Evolutionary conservation across 768 basidiomycete species (phyloP), one percentile per base, ranked within the genome.

Genomic region (Mycena galericulata): DNA sequence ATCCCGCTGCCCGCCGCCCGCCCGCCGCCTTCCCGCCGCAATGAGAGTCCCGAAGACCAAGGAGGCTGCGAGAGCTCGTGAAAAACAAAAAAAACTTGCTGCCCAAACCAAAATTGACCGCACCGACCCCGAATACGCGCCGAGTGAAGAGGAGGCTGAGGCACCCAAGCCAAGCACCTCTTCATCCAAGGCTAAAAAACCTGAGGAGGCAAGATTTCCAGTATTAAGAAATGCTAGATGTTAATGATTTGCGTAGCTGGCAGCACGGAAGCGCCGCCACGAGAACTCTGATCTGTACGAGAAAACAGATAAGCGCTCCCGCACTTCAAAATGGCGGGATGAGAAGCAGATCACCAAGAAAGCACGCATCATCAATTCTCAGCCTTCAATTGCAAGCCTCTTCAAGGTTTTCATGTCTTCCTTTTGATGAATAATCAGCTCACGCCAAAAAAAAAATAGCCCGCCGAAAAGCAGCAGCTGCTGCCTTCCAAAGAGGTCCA

Each of bases 271-370:
- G 41, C 49, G 47, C 36, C 55, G 55, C 38, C 40, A 43, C 38
- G 55, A 57, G 24, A 57, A 57, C 55, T 40, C 40, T 29, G 55
- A 61, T 61, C 60, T 61, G 24, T 61, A 61, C 26, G 60, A 61
- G 22, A 61, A 61, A 41, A 40, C 47, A 26, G 47, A n/a, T 14
- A 27, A 51, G 36, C 60, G 60, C 26, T 61, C 60, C 47, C 60
- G 60, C 36, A 61, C 60, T 50, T 61, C 60, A 24, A 26, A 50
- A 40, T 61, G 60, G 60, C 46, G 60, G 47, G 47, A 61, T 61
- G 26, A 61, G 36, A 61, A 61, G 10, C 34, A 41, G 22, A 47
- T 61, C 47, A 61, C 47, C 47, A 61, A 61, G 55, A 61, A 61
- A 51, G 60, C 47, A 15, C 20, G 60, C 17, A 18, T 50, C 47